Evolutionary conservation across 1,284 basidiomycete genomes (phyloP).

Genomic region (Laetiporus sulphureus): DNA sequence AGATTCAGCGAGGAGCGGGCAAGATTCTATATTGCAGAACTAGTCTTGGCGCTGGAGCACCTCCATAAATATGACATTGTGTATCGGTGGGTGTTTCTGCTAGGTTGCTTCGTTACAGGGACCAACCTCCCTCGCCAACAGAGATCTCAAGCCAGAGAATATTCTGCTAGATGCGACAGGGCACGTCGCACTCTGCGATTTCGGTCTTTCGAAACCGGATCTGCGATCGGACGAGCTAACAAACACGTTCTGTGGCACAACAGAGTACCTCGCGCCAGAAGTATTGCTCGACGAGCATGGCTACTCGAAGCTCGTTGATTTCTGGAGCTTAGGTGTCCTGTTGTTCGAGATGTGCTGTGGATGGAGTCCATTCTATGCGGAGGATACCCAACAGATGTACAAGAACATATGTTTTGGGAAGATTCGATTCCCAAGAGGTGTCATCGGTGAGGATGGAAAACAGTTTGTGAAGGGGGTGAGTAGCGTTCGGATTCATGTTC

Average conservation of each 20-base stretch:
- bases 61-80: constrained; percentile 97
- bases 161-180: constrained; percentile 96
- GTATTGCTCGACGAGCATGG: constrained; percentile 98
- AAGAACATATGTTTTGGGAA: constrained; percentile 99
- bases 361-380: constrained; percentile 99
- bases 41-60: constrained; percentile 91
- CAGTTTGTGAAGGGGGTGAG: constrained; percentile 97
- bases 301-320: constrained; percentile 98
- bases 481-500: constrained; percentile 14
- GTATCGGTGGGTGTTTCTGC: constrained; percentile 64
- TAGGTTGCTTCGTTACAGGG: neutral
- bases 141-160: constrained; percentile 96
- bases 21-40: constrained; percentile 92
- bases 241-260: constrained; percentile 96
- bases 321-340: constrained; percentile 93
- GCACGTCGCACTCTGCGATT: constrained; percentile 95
- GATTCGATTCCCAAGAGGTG: constrained; percentile 96
- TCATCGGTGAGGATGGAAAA: constrained; percentile 97
- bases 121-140: constrained; percentile 20
- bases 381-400: constrained; percentile 99
- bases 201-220: constrained; percentile 96
- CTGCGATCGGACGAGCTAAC: constrained; percentile 91
- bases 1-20: constrained; percentile 90
- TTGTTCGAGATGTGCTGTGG: constrained; percentile 99
- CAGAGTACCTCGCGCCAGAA: constrained; percentile 96